These are phyloP conservation scores for Epichloe sylvatica DNA, from an alignment of 2,329 filamentous ascomycete genomes.

Conservation along the genomic window DNA sequence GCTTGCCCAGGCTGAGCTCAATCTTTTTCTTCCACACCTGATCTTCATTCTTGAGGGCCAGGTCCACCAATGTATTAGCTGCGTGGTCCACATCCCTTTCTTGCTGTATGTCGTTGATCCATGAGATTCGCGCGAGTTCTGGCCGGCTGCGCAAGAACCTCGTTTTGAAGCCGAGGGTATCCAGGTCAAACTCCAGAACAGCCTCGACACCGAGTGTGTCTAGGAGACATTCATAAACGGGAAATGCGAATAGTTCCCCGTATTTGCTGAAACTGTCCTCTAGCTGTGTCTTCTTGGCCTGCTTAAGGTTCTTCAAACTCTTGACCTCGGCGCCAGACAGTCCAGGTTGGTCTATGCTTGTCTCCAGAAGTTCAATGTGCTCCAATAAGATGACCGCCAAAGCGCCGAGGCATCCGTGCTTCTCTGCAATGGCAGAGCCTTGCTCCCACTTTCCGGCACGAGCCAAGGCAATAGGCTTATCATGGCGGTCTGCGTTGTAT, in stretches of 20 bases:
- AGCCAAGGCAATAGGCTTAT: constrained; percentile 39
- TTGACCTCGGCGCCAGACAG: constrained; percentile 17
- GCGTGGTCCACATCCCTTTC: constrained; percentile 65
- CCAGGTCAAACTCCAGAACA: constrained; percentile 57
- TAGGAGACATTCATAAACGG: constrained; percentile 70
- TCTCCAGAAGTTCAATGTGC: constrained; percentile 31
- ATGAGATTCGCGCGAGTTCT: constrained; percentile 64
- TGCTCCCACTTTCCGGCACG: constrained; percentile 43
- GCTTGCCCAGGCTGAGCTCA: constrained; percentile 76
- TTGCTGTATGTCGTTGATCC: constrained; percentile 82
- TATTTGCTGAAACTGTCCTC: constrained; percentile 49
- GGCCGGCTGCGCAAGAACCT: constrained; percentile 61
- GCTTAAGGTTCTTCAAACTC: constrained; percentile 21
- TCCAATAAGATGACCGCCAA: constrained; percentile 43
- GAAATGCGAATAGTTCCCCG: constrained; percentile 53
- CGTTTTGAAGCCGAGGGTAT: constrained; percentile 58
- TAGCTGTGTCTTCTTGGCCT: constrained; percentile 27
- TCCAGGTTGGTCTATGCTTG: constrained; percentile 14
- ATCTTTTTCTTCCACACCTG: constrained; percentile 90
- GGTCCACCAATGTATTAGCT: constrained; percentile 52
- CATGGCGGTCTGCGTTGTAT: constrained; percentile 36
- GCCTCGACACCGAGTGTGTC: constrained; percentile 49
- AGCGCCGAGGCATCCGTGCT: constrained; percentile 39
- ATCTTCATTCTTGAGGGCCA: constrained; percentile 58
- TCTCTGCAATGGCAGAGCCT: constrained; percentile 43